These are phyloP conservation scores for Malania oleifera DNA, from an alignment of 164 flowering plant species.

Conservation along the genomic window DNA sequence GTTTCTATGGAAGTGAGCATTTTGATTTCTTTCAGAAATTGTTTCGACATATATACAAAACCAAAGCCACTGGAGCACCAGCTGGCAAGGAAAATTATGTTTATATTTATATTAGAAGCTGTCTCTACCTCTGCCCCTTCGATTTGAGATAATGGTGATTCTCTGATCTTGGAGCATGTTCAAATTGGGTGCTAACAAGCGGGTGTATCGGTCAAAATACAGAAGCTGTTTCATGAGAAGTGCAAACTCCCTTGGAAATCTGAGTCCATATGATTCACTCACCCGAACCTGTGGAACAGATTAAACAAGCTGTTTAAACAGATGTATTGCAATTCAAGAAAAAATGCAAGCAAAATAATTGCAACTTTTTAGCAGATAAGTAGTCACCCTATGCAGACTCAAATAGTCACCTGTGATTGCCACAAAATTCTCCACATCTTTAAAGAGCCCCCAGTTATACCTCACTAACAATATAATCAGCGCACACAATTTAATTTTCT, in stretches of 20 bases:
- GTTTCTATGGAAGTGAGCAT: no score
- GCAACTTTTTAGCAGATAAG: not conserved
- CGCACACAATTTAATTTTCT: no score
- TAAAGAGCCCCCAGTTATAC: no score
- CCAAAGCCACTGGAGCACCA: no score
- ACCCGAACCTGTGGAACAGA: slow-evolving; percentile 59
- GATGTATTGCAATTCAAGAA: not conserved
- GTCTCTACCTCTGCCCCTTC: slow-evolving; percentile 27
- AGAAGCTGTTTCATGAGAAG: slow-evolving; percentile 93
- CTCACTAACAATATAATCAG: no score
- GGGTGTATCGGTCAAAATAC: slow-evolving; percentile 90
- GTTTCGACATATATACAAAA: no score
- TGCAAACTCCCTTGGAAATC: slow-evolving; percentile 92
- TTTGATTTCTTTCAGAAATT: no score
- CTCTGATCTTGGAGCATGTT: slow-evolving; percentile 95
- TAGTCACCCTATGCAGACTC: no score
- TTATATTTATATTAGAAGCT: slow-evolving; percentile 12
- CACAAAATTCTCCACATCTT: no score
- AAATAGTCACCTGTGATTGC: no score
- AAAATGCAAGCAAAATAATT: not conserved
- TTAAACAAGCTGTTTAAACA: not conserved
- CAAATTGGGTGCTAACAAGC: slow-evolving; percentile 80
- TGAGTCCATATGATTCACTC: slow-evolving; percentile 90
- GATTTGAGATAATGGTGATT: slow-evolving; percentile 60
- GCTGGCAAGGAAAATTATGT: no score